Percentiles rank a stretch among this genome's conserved stretches.
phyloP scores from a whole-genome alignment of 441 rosid species.

The Euphorbia corollata region DNA sequence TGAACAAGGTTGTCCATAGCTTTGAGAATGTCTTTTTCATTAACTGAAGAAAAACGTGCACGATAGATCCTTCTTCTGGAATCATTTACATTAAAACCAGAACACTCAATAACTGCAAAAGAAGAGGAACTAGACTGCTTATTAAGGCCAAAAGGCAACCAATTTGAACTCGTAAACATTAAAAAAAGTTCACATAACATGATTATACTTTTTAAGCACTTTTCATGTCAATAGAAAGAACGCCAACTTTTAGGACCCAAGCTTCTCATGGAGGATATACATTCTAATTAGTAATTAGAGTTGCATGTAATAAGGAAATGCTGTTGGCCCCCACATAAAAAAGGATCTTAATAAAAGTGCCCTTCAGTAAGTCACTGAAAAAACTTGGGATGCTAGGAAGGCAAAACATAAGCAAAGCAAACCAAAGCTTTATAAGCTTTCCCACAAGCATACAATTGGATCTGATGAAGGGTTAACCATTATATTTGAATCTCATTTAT shows the following conservation, averaged over 20 bases:
- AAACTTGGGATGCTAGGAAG: no score
- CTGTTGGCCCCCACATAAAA: background rate
- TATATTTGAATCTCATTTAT: background rate
- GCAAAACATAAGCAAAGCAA: background rate
- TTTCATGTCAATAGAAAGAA: background rate
- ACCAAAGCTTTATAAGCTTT: background rate
- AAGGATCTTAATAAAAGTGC: background rate
- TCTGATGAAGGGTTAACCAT: background rate
- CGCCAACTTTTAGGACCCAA: background rate
- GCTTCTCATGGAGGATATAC: background rate
- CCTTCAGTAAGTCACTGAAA: background rate
- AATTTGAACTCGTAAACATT: background rate
- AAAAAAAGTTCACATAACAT: background rate
- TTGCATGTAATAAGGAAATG: no score
- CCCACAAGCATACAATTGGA: background rate
- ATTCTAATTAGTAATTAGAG: background rate
- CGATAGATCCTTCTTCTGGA: conserved; percentile 59
- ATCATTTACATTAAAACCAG: conserved; percentile 53
- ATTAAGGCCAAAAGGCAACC: background rate
- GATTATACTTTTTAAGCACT: background rate
- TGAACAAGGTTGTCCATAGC: conserved; percentile 78
- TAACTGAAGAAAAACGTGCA: conserved; percentile 87
- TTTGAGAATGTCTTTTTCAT: conserved; percentile 77
- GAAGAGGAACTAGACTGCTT: background rate
- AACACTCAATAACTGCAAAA: conserved; percentile 67